Evolutionary conservation across 176 grass and related monocot genomes (phyloP).

Genomic region (Carex scoparia): DNA sequence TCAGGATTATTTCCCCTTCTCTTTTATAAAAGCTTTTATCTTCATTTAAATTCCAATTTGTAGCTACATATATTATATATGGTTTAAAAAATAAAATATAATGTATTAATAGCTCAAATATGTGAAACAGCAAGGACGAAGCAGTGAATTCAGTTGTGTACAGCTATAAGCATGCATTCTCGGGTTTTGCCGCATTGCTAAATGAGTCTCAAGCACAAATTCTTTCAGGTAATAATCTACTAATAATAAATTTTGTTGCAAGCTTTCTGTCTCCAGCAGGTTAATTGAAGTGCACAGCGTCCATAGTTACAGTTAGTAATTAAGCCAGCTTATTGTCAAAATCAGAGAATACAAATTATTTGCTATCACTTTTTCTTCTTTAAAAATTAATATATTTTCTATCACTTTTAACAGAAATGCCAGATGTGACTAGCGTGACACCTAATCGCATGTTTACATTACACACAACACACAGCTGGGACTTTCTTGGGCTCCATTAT

Average conservation of each 20-base stretch:
- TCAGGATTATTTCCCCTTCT: no score
- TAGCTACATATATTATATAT: no score
- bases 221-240: slow-evolving; percentile 38
- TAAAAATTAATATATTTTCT: no score
- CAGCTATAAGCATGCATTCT: slow-evolving; percentile 54
- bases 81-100: no score
- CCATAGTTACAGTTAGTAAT: neutral
- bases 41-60: no score
- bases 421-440: slow-evolving; percentile 32
- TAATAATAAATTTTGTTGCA: neutral
- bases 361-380: no score
- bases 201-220: slow-evolving; percentile 37
- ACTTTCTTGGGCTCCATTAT: slow-evolving; percentile 33
- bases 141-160: no score
- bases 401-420: slow-evolving; percentile 16
- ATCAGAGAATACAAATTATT: no score
- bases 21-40: no score
- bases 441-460: neutral
- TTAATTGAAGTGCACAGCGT: neutral
- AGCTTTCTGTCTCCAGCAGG: neutral
- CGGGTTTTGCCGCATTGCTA: slow-evolving; percentile 59
- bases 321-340: no score
- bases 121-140: no score
- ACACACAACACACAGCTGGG: slow-evolving; percentile 52
- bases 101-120: no score